Conservation (phyloP, 2,329 filamentous ascomycete genomes). For the Hymenoscyphus scutula region DNA sequence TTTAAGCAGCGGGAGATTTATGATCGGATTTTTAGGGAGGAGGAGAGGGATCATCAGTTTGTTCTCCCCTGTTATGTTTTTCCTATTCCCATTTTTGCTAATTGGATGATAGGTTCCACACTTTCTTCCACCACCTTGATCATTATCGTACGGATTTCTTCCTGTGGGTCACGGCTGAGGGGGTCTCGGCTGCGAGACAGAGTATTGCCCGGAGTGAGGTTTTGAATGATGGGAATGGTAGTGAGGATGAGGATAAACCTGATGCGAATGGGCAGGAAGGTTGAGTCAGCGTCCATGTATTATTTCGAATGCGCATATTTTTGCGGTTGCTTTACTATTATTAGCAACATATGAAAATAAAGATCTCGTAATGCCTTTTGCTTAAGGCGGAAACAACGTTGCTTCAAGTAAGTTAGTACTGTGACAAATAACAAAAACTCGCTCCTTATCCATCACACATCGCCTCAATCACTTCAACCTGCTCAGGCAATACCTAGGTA, state of each 20-base stretch:
- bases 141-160: slow-evolving; percentile 70
- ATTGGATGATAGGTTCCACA: slow-evolving; percentile 64
- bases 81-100: not conserved
- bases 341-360: no score
- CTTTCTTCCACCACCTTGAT: slow-evolving; percentile 78
- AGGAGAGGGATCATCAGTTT: slow-evolving; percentile 83
- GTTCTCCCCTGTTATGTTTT: slow-evolving; percentile 34
- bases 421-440: no score
- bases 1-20: slow-evolving; percentile 96
- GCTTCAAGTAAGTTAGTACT: no score
- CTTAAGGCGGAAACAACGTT: no score
- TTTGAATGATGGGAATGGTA: slow-evolving; percentile 41
- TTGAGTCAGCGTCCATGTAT: not conserved
- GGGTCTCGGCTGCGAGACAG: slow-evolving; percentile 59
- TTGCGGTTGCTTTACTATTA: no score
- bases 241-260: slow-evolving; percentile 3
- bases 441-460: no score
- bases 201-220: slow-evolving; percentile 45
- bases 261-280: slow-evolving; percentile 7
- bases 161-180: slow-evolving; percentile 70
- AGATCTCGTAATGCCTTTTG: no score
- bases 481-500: no score
- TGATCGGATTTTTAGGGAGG: slow-evolving; percentile 82
- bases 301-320: not conserved
- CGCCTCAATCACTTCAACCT: no score